phyloP scores from a whole-genome alignment of 495 filamentous ascomycete genomes.

The Evernia prunastri region DNA sequence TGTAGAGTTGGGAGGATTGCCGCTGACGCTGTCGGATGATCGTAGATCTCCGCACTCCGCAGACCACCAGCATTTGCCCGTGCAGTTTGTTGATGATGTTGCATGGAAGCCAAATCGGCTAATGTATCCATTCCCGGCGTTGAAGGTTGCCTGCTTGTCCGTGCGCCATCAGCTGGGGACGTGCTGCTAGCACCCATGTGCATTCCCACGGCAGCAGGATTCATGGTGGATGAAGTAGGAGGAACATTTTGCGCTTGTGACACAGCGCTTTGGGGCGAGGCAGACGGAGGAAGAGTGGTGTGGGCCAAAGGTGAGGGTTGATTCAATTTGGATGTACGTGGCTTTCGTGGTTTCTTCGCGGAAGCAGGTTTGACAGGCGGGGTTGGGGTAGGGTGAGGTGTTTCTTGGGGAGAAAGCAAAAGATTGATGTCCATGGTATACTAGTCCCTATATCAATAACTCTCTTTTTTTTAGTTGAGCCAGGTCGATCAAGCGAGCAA shows the following conservation, averaged over 20 bases:
- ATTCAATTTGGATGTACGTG: constrained; percentile 16
- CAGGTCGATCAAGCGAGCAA: constrained; percentile 6
- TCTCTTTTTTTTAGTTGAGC: no score
- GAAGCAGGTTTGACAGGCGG: constrained; percentile 28
- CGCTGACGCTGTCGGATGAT: constrained; percentile 46
- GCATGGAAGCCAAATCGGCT: constrained; percentile 61
- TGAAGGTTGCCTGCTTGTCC: constrained; percentile 41
- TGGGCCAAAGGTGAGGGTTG: constrained; percentile 16
- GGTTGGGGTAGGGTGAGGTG: constrained; percentile 39
- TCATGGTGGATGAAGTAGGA: constrained; percentile 24
- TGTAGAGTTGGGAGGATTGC: constrained; percentile 44
- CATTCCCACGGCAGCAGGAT: constrained; percentile 21
- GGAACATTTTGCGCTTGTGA: constrained; percentile 22
- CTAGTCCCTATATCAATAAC: no score
- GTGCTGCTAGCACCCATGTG: constrained; percentile 28
- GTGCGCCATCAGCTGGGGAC: constrained; percentile 32
- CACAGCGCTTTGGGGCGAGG: constrained; percentile 22
- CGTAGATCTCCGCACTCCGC: constrained; percentile 42
- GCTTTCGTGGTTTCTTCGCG: constrained; percentile 23
- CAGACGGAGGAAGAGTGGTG: constrained; percentile 18
- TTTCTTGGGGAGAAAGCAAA: constrained; percentile 62
- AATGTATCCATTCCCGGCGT: constrained; percentile 60
- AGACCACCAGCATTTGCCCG: constrained; percentile 41
- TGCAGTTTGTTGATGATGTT: constrained; percentile 51
- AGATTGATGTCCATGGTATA: constrained; percentile 71